Percentiles rank a stretch among this genome's conserved stretches.
Conservation (phyloP, 2,329 filamentous ascomycete genomes). For the Aspergillus melleus region DNA sequence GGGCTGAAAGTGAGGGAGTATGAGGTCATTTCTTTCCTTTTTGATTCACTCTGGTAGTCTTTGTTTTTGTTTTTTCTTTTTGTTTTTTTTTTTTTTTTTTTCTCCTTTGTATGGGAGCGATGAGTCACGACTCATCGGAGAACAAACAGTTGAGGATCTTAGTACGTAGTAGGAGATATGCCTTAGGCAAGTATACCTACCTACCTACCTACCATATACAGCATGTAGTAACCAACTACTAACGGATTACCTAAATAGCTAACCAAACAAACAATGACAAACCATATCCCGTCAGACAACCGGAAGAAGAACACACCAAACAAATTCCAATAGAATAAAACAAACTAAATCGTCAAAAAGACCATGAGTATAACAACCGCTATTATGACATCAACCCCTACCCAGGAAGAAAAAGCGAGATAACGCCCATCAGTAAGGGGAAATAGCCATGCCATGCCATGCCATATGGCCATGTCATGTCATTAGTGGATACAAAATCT, state of each 20-base stretch:
- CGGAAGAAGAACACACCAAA: too few relatives aligned
- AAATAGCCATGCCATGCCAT: background rate
- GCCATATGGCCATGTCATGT: background rate
- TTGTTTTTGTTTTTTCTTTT: too few relatives aligned
- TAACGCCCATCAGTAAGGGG: background rate
- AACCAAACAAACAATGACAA: background rate
- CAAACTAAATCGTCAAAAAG: background rate
- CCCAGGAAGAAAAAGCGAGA: background rate
- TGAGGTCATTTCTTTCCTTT: too few relatives aligned
- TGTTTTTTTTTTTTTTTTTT: too few relatives aligned
- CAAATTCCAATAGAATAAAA: background rate
- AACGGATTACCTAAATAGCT: too few relatives aligned
- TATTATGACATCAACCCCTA: background rate
- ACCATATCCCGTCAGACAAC: background rate
- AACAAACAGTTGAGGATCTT: too few relatives aligned
- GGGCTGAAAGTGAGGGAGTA: background rate
- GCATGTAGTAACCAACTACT: background rate
- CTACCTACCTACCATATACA: background rate
- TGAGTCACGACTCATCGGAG: background rate
- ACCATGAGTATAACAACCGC: background rate
- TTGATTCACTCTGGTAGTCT: too few relatives aligned
- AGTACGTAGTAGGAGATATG: too few relatives aligned
- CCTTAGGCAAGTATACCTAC: background rate
- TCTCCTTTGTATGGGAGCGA: background rate
- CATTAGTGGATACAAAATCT: background rate